A percentile compares a stretch with the other conserved stretches of the same genome.
Conservation (phyloP, 2,329 filamentous ascomycete species). For the Colletotrichum scovillei region DNA sequence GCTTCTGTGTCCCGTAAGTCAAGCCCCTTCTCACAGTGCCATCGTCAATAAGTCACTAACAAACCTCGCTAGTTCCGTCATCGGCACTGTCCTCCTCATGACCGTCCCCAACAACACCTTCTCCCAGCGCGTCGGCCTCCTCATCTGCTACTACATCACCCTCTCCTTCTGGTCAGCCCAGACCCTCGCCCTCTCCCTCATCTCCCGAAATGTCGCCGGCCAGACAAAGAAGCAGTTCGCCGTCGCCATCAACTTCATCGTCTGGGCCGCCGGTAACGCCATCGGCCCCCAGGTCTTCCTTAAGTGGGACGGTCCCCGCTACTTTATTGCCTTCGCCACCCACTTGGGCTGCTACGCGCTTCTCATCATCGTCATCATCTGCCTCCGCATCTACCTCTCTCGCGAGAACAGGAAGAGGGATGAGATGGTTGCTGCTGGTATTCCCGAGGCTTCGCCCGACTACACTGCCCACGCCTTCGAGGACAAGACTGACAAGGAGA, state of each 20-base stretch:
- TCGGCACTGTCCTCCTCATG: constrained; percentile 80
- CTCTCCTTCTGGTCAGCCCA: constrained; percentile 83
- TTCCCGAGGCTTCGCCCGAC: constrained; percentile 51
- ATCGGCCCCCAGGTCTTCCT: constrained; percentile 76
- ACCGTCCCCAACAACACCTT: constrained; percentile 69
- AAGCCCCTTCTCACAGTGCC: not conserved
- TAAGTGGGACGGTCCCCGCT: constrained; percentile 68
- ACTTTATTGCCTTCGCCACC: constrained; percentile 76
- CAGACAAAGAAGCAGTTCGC: constrained; percentile 79
- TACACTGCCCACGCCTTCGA: constrained; percentile 67
- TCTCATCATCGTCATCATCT: constrained; percentile 67
- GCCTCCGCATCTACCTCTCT: constrained; percentile 68
- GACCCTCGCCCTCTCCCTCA: constrained; percentile 73
- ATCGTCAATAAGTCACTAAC: not conserved
- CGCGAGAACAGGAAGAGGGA: constrained; percentile 70
- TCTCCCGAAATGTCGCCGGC: constrained; percentile 76
- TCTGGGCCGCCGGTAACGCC: constrained; percentile 76
- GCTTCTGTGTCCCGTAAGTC: constrained; percentile 73
- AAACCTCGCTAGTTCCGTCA: constrained; percentile 64
- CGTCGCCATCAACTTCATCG: constrained; percentile 76
- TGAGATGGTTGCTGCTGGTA: constrained; percentile 53
- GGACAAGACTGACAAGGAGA: constrained; percentile 72
- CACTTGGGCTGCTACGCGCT: constrained; percentile 76
- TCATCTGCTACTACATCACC: constrained; percentile 81
- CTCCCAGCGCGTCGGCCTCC: constrained; percentile 71